Percentiles rank a stretch among this genome's conserved stretches.
phyloP scores from a whole-genome alignment of 257 asterid species.

The Solanum appendiculatum region DNA sequence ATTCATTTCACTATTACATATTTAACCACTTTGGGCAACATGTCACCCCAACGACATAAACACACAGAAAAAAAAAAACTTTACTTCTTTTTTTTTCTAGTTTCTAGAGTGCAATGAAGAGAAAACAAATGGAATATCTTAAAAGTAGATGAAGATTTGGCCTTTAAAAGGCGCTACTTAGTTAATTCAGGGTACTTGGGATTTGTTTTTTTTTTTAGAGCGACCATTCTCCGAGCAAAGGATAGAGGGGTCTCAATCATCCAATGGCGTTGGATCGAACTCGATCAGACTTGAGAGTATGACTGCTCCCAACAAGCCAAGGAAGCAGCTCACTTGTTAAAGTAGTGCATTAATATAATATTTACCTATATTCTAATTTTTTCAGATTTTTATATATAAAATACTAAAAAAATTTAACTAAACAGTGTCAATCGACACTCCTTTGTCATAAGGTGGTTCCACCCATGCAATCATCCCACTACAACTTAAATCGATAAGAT shows the following conservation, averaged over 20 bases:
- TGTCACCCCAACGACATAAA: not conserved
- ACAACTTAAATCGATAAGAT: not conserved
- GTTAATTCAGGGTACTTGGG: not conserved
- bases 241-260: not conserved
- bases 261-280: too few relatives aligned
- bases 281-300: too few relatives aligned
- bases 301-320: too few relatives aligned
- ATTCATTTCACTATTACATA: constrained; percentile 4
- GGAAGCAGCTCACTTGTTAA: too few relatives aligned
- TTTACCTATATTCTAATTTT: too few relatives aligned
- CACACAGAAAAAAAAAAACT: not conserved
- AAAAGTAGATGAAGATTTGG: not conserved
- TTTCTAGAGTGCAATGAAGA: not conserved
- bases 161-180: not conserved
- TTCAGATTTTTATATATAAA: too few relatives aligned
- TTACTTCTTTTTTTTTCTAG: not conserved
- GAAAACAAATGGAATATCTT: constrained; percentile 4
- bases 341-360: too few relatives aligned
- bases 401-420: too few relatives aligned
- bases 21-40: constrained; percentile 14
- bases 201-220: not conserved
- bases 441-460: too few relatives aligned
- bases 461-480: too few relatives aligned
- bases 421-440: too few relatives aligned
- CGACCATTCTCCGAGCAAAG: not conserved